Evolutionary conservation across 306 rosid genomes (phyloP).

Genomic region (Rubus idaeus): DNA sequence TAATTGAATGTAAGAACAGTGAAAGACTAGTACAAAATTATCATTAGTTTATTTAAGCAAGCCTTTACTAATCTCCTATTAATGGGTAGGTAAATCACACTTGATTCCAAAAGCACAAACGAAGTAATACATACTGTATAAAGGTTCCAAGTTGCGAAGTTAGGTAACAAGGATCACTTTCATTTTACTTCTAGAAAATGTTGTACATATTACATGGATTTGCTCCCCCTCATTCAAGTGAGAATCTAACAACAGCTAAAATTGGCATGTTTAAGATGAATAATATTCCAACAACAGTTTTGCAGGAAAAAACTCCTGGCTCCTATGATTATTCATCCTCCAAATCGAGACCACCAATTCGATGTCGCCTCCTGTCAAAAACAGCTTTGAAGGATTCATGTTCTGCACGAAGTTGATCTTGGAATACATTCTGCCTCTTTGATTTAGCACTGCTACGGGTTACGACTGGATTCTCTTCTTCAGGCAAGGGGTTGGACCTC

Average conservation of each 20-base stretch:
- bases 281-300: background rate
- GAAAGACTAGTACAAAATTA: background rate
- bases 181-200: background rate
- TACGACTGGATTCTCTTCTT: constrained; percentile 39
- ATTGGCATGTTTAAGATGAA: constrained; percentile 12
- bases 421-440: constrained; percentile 59
- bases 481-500: constrained; percentile 77
- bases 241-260: constrained; percentile 7
- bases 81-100: too few relatives aligned
- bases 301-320: background rate
- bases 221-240: constrained; percentile 9
- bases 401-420: constrained; percentile 82
- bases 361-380: constrained; percentile 74
- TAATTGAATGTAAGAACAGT: background rate
- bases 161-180: background rate
- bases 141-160: background rate
- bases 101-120: too few relatives aligned
- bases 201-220: background rate
- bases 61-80: too few relatives aligned
- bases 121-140: too few relatives aligned
- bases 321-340: constrained; percentile 56
- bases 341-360: constrained; percentile 70
- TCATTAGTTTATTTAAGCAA: background rate
- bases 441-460: constrained; percentile 28
- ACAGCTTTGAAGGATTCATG: constrained; percentile 82